Evolutionary conservation across 805 yeast species (phyloP), one percentile per base, ranked within the genome.

Genomic region (Candida silvatica): DNA sequence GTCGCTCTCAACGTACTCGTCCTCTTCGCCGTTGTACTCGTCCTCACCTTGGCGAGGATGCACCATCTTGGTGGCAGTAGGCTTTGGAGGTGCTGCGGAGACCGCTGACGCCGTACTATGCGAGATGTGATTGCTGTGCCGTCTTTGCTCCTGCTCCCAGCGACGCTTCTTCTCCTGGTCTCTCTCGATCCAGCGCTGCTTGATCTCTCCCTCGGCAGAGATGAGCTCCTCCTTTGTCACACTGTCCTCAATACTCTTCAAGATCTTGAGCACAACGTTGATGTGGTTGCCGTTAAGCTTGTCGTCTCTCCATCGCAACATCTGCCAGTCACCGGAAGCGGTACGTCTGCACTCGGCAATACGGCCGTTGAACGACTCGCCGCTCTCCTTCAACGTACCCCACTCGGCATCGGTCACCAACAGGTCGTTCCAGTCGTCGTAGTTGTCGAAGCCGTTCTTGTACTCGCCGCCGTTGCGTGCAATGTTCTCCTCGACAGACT

Each of bases 271-370:
- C 5, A 88, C 95, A 17, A 84, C 87, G 9, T 77, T 65, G 12
- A 77, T 58, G 56, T 86, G 95, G 56, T 92, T 92, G 6, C 94
- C 97, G 51, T 83, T 80, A 14, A 71, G 58, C 52, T 92, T 92
- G 58, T 92, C 99, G 60, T 92, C 95, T 53, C 99, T 70, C 57
- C 90, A 92, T 40, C 99, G 67, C 38, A 90, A 56, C 64, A 84
- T 67, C 40, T 75, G 74, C 98, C 98, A 92, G 31, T 69, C 71
- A 3, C 80, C 80, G 31, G 69, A 67, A 17, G 63, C 61, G 41
- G 77, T 81, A 51, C 77, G 73, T 36, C 81, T 68, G 43, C 92
- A 86, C 57, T 92, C 99, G 2, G 79, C 88, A 20, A 94, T 75
- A 41, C 97, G 67, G 17, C 88, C 94, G 49, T 90, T 85, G 34